These are phyloP conservation scores for Spergularia marina DNA, from an alignment of 148 eudicot species.

Conservation along the genomic window DNA sequence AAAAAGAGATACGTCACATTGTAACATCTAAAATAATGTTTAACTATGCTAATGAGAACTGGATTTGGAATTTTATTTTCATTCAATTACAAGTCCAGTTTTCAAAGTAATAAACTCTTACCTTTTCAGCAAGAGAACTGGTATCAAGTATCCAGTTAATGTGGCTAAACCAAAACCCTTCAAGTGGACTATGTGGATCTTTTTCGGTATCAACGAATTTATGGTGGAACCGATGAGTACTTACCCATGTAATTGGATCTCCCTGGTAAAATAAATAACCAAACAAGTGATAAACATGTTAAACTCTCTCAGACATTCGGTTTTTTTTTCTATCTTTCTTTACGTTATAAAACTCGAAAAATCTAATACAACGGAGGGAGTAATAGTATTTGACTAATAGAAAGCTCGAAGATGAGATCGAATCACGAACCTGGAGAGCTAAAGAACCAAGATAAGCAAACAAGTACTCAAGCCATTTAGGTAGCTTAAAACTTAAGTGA, in stretches of 20 bases:
- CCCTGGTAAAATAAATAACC: conserved; percentile 48
- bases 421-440: conserved; percentile 59
- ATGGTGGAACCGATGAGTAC: conserved; percentile 81
- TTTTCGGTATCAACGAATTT: conserved; percentile 60
- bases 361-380: no score
- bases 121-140: conserved; percentile 40
- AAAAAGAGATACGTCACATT: no score
- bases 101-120: conserved; percentile 15
- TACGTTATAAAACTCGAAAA: not conserved
- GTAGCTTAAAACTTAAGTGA: conserved; percentile 71
- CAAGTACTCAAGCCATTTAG: conserved; percentile 86
- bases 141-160: conserved; percentile 70
- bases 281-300: no score
- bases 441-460: conserved; percentile 72
- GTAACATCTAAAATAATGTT: no score
- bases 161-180: conserved; percentile 91
- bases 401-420: no score
- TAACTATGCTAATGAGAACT: no score
- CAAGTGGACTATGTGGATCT: conserved; percentile 87
- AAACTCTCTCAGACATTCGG: no score
- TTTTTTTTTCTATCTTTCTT: no score
- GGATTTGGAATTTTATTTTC: no score
- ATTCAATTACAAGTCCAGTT: no score
- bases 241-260: conserved; percentile 88
- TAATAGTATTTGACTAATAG: no score